Evolutionary conservation across 495 filamentous ascomycete species (phyloP), one percentile per base, ranked within the genome.

Genomic region (Xylaria bambusicola): DNA sequence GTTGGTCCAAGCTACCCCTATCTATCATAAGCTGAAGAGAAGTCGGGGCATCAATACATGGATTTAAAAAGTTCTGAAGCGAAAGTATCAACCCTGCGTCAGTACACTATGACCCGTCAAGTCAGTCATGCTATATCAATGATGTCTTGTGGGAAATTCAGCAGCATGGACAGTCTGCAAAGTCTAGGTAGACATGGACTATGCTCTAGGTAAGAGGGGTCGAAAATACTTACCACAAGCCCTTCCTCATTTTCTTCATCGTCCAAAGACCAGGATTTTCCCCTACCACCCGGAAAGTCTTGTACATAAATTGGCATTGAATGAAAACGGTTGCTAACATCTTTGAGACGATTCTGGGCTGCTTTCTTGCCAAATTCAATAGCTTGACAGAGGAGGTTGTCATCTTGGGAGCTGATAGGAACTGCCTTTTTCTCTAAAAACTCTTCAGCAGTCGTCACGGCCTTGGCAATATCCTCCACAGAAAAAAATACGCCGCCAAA

Each of bases 401-500:
- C 76, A 67, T 97, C 93, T 8, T 80, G 77, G 0, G 68, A 26
- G 0, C 76, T 78, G 68, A 89, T 86, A 0, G 62, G 62, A 3
- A 83, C 73, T 23, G 70, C 72, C 40, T 81, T 75, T 20, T 75
- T 72, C 26, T 77, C 69, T 23, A 95, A 66, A 61, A 95, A 95
- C 36, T 78, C 77, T 35, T 78, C 70, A 9, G 87, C 85, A 44
- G 82, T 83, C 15, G 89, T 78, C 6, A 93, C 62, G 3, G 89
- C 82, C 17, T 75, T 81, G 5, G 67, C 47, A 5, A 96, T 79
- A 59, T 93, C 84, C 12, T 77, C 76, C 0, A 67, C 60, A 0
- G 85, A 84, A 58, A 89, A 91, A 35, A 92, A 91, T 8, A 87
- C 87, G 0, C 77, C 80, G 80, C 93, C 96, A 75, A 92, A 94